Conservation (phyloP, 2,329 filamentous ascomycete species). For the Aspergillus spinulosporus region DNA sequence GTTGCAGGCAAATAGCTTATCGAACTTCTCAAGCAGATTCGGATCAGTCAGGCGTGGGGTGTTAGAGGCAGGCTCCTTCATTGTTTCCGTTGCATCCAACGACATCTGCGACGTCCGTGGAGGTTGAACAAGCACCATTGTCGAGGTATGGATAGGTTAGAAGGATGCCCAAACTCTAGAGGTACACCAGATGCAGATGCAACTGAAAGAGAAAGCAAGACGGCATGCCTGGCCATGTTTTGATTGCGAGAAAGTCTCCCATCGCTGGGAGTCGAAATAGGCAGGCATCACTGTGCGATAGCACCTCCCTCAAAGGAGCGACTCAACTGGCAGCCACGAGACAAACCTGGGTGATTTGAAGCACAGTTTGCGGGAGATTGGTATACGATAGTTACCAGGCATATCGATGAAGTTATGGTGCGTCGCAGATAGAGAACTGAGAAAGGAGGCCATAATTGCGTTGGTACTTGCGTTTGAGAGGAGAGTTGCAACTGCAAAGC, state of each 20-base stretch:
- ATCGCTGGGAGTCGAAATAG: neutral
- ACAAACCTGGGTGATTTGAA: neutral
- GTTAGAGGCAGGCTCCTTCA: neutral
- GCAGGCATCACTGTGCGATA: neutral
- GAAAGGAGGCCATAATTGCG: too few species aligned
- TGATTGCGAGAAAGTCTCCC: neutral
- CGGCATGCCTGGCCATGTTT: neutral
- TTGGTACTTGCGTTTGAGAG: too few species aligned
- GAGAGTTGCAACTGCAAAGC: too few species aligned
- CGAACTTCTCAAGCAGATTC: slow-evolving; percentile 35
- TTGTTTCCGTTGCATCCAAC: neutral
- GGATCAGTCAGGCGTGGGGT: slow-evolving; percentile 17
- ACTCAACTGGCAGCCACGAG: neutral
- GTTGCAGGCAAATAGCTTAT: slow-evolving; percentile 37
- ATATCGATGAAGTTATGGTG: too few species aligned
- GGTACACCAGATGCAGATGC: neutral
- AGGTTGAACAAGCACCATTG: neutral
- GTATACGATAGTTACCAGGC: too few species aligned
- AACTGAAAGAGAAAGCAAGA: neutral
- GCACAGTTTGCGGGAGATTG: neutral
- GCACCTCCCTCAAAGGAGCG: neutral
- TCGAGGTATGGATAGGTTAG: neutral
- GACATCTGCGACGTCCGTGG: neutral
- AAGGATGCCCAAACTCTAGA: neutral
- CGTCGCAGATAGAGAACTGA: too few species aligned